phyloP scores from a whole-genome alignment of 495 filamentous ascomycete genomes.

The Aspergillus saccharolyticus region DNA sequence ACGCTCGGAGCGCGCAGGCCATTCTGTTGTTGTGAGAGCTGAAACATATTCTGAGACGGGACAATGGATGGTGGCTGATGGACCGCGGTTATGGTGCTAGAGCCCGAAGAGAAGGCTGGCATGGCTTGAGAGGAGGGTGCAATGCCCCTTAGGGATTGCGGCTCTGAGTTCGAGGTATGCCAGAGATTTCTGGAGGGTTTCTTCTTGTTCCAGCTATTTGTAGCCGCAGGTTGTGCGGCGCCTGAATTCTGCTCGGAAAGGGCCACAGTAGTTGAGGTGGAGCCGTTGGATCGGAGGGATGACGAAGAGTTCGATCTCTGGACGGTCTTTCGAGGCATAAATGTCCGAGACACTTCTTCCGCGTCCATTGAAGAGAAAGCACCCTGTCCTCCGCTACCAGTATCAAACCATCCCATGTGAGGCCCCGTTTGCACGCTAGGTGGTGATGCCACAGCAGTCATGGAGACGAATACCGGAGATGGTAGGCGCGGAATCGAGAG shows the following conservation, averaged over 20 bases:
- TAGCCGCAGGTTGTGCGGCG: background rate
- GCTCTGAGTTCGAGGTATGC: conserved; percentile 65
- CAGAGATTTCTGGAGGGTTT: conserved; percentile 64
- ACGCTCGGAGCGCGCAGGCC: conserved; percentile 53
- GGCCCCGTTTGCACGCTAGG: conserved; percentile 77
- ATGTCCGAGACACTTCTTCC: conserved; percentile 84
- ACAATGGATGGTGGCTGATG: conserved; percentile 71
- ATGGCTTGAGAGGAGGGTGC: conserved; percentile 58
- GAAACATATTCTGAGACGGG: conserved; percentile 64
- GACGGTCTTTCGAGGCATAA: conserved; percentile 77
- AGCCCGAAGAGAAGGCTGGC: conserved; percentile 59
- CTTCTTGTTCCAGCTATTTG: conserved; percentile 58
- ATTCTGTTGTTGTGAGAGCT: conserved; percentile 58
- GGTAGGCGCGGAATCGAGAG: background rate
- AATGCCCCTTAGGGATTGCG: conserved; percentile 57
- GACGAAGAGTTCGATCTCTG: conserved; percentile 87
- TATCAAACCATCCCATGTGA: conserved; percentile 54
- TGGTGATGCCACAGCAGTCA: conserved; percentile 96
- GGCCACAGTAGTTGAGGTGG: conserved; percentile 40
- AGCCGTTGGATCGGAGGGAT: conserved; percentile 64
- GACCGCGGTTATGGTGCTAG: conserved; percentile 65
- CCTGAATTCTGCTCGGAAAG: conserved; percentile 35
- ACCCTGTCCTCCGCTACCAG: conserved; percentile 69
- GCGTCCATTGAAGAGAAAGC: conserved; percentile 73
- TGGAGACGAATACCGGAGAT: conserved; percentile 46